Percentiles rank a stretch among this genome's conserved stretches.
Evolutionary conservation across 768 basidiomycete species (phyloP).

Genomic region (Kwoniella europaea): DNA sequence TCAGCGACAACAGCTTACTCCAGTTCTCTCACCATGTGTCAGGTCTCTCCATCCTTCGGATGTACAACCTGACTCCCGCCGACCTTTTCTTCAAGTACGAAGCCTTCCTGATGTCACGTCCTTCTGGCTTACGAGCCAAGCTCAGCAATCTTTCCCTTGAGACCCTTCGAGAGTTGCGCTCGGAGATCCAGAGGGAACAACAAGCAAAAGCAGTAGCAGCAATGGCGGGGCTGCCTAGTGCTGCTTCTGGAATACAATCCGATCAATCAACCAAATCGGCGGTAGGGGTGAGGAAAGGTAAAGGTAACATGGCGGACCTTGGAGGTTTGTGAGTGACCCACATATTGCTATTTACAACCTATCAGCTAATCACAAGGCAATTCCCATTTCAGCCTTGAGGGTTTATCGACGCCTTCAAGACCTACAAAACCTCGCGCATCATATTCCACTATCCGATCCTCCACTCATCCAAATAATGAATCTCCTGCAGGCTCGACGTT

Average conservation of each 20-base stretch:
- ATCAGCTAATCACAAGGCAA: neutral
- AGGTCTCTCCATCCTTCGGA: slow-evolving; percentile 60
- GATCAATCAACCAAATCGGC: neutral
- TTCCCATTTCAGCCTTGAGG: slow-evolving; percentile 42
- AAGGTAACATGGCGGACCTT: slow-evolving; percentile 46
- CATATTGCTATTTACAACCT: neutral
- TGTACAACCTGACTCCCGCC: slow-evolving; percentile 59
- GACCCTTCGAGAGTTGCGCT: slow-evolving; percentile 55
- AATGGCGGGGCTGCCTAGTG: slow-evolving; percentile 7
- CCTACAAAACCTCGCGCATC: slow-evolving; percentile 21
- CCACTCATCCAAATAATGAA: neutral
- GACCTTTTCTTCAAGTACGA: slow-evolving; percentile 62
- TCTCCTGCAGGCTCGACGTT: slow-evolving; percentile 15
- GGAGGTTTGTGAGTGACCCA: slow-evolving; percentile 53
- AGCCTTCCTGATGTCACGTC: slow-evolving; percentile 58
- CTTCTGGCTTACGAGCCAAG: slow-evolving; percentile 48
- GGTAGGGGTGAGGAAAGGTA: slow-evolving; percentile 39
- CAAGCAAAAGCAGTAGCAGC: slow-evolving; percentile 37
- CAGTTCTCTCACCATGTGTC: slow-evolving; percentile 12
- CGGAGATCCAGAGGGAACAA: slow-evolving; percentile 55
- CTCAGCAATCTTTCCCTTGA: slow-evolving; percentile 49
- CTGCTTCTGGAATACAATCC: slow-evolving; percentile 2
- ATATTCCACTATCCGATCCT: neutral
- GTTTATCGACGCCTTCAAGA: slow-evolving; percentile 46
- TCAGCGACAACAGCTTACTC: neutral